Evolutionary conservation across 1,284 basidiomycete species (phyloP), one percentile per base, ranked within the genome.

Genomic region (Grifola frondosa): DNA sequence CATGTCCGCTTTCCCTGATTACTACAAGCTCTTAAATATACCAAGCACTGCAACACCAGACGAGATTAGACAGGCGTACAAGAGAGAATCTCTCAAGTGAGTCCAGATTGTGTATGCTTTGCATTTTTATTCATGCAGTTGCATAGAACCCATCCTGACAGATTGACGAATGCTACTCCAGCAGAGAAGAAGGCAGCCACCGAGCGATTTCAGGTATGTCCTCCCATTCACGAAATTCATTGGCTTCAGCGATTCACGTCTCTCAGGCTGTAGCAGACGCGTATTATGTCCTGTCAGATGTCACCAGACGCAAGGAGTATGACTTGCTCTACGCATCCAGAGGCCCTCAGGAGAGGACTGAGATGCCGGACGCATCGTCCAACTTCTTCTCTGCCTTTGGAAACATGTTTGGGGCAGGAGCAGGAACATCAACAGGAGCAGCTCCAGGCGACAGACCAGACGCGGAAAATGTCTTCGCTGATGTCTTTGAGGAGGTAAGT

Each of bases 251-350:
- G 31, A 11, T 25, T 37, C 21, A 21, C 6, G 15, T 9, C n/a
- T 0, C 7, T 12, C 60, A 91, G 88, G 83, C 84, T 11, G 85
- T 97, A 48, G 92, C 95, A 37, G 94, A 98, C 68, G 95, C 95
- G 9, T 97, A 97, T 71, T 98, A 94, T 64, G 90, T 97, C 7
- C 80, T 98, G 20, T 95, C 91, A 1, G 91, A 97, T 66, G 66
- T 81, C 2, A 73, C 81, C 30, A 75, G 93, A 40, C 78, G 88
- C 41, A 71, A 64, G 53, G 94, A 97, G 66, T 97, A 97, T 60
- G 92, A 95, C 57, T 56, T 61, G 0, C 71, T 93, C 4, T 81
- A 89, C 64, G 57, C 68, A 8, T 72, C 79, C 3, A 76, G 74
- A 35, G 56, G 71, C 5, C 65, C 63, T 13, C 60, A 68, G 29